phyloP scores from a whole-genome alignment of 75 land plant species.

The Pinus albicaulis region DNA sequence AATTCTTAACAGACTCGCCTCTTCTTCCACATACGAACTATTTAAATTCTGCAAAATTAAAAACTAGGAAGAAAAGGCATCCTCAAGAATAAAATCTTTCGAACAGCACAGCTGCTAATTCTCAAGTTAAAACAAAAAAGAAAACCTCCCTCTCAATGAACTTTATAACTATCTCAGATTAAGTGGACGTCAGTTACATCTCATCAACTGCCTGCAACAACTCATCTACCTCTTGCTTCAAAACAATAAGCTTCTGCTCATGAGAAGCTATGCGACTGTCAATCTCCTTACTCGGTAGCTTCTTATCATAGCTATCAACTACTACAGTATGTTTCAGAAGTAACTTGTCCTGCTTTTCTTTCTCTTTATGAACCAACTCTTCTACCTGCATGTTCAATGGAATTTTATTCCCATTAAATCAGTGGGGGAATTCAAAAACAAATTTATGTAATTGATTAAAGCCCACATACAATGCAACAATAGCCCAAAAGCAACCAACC shows the following conservation, averaged over 20 bases:
- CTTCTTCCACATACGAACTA: no score
- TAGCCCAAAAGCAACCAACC: conserved; percentile 29
- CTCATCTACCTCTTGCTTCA: conserved; percentile 82
- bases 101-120: no score
- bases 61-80: no score
- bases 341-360: conserved; percentile 85
- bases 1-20: no score
- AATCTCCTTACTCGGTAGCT: conserved; percentile 62
- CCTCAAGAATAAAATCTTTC: no score
- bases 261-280: conserved; percentile 70
- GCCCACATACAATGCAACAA: background rate
- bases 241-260: conserved; percentile 62
- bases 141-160: no score
- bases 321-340: conserved; percentile 67
- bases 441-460: background rate
- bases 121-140: no score
- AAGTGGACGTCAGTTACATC: conserved; percentile 17
- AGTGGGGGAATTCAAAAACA: background rate
- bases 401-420: background rate
- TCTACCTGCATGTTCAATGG: conserved; percentile 56
- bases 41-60: no score
- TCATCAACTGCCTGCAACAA: conserved; percentile 77
- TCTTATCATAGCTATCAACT: conserved; percentile 82
- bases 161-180: no score
- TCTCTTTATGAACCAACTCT: conserved; percentile 79